These are phyloP conservation scores for Coniochaeta prunicola DNA, from an alignment of 2,329 filamentous ascomycete species.

Conservation along the genomic window DNA sequence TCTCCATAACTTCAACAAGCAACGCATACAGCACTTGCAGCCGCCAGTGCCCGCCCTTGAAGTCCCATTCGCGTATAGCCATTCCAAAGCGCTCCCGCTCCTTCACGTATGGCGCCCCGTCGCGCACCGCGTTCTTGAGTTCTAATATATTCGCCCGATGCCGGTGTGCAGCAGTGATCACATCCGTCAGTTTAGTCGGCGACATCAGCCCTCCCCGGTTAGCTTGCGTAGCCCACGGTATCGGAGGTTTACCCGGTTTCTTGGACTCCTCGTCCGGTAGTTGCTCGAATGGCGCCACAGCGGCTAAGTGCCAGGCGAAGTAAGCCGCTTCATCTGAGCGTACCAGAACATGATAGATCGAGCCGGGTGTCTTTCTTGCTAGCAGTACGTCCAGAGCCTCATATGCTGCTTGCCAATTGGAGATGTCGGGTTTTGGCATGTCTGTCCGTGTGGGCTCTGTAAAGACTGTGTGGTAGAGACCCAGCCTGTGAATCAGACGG, in stretches of 20 bases:
- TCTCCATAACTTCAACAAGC: conserved; percentile 51
- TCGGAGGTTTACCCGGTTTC: conserved; percentile 30
- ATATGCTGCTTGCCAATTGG: conserved; percentile 58
- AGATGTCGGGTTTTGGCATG: conserved; percentile 47
- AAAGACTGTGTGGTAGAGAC: conserved; percentile 67
- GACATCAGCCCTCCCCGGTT: conserved; percentile 73
- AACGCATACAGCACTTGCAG: conserved; percentile 63
- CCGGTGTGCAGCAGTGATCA: conserved; percentile 58
- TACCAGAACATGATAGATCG: conserved; percentile 48
- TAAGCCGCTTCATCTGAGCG: conserved; percentile 59
- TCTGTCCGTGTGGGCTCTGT: conserved; percentile 54
- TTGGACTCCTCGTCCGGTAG: conserved; percentile 29
- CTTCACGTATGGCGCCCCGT: conserved; percentile 34
- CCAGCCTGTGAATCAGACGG: conserved; percentile 57
- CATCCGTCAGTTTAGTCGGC: conserved; percentile 65
- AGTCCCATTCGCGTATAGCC: conserved; percentile 66
- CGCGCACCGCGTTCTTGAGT: conserved; percentile 46
- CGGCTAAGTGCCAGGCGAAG: conserved; percentile 68
- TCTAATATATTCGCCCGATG: conserved; percentile 56
- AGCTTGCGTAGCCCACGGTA: conserved; percentile 55
- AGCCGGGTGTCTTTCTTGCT: conserved; percentile 33
- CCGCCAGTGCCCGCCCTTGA: conserved; percentile 56
- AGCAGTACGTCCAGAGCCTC: conserved; percentile 50
- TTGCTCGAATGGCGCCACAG: conserved; percentile 66
- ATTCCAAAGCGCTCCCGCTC: conserved; percentile 64